Percentiles rank a stretch among this genome's conserved stretches.
Conservation (phyloP, 2,329 filamentous ascomycete species). For the Scolecobasidium constrictum region DNA sequence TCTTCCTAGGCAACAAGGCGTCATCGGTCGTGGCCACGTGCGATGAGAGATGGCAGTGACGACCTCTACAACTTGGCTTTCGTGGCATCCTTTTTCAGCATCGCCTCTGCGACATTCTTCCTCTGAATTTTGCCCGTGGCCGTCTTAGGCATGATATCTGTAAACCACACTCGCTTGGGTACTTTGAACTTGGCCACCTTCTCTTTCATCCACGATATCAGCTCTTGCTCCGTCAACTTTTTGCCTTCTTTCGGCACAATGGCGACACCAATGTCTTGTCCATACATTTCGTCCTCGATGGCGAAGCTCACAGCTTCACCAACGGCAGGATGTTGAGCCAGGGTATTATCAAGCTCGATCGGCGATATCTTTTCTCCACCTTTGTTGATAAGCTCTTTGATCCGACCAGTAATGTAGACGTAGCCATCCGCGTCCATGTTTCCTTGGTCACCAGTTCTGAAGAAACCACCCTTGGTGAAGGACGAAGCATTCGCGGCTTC, state of each 20-base stretch:
- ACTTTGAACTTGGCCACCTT: slow-evolving; percentile 76
- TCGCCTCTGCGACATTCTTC: slow-evolving; percentile 73
- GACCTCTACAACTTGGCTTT: slow-evolving; percentile 44
- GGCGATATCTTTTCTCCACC: slow-evolving; percentile 84
- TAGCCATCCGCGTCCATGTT: slow-evolving; percentile 72
- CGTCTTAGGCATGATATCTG: slow-evolving; percentile 77
- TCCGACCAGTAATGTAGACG: slow-evolving; percentile 76
- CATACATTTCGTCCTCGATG: slow-evolving; percentile 71
- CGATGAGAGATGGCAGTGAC: no score
- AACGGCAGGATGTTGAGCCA: slow-evolving; percentile 62
- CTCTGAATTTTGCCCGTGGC: slow-evolving; percentile 86
- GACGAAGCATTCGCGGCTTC: slow-evolving; percentile 60
- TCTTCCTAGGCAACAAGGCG: no score
- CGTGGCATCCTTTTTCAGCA: slow-evolving; percentile 57
- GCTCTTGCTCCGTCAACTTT: slow-evolving; percentile 42
- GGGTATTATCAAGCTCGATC: slow-evolving; percentile 75
- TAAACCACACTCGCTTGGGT: slow-evolving; percentile 69
- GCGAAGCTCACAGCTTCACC: slow-evolving; percentile 76
- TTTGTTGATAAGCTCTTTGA: slow-evolving; percentile 89
- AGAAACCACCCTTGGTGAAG: slow-evolving; percentile 67
- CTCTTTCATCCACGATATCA: slow-evolving; percentile 58
- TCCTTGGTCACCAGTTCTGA: slow-evolving; percentile 81
- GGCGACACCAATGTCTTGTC: slow-evolving; percentile 70
- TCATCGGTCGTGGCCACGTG: no score
- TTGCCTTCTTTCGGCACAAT: slow-evolving; percentile 60